Evolutionary conservation across 768 basidiomycete species (phyloP), one percentile per base, ranked within the genome.

Genomic region (Boletus vinaceobasis): DNA sequence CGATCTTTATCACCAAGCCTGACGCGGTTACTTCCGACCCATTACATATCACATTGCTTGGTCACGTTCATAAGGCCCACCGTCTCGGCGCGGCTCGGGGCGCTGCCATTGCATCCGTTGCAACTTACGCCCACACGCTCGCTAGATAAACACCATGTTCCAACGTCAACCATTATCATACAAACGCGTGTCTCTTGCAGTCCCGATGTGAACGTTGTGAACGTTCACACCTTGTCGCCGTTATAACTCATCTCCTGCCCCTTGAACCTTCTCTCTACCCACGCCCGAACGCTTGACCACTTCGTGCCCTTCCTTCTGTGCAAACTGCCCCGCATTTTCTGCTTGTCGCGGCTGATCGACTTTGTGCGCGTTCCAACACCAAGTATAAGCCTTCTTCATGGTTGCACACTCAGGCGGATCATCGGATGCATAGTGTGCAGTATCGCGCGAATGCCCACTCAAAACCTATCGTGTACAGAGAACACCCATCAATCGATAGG

Each of bases 371-470:
- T 60, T 48, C 68, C 67, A 59, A 50, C 46, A 33, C 55, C 56
- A 63, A 1, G 43, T 43, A 4, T 31, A 45, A 6, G 40, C 50
- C 43, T 35, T 60, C 38, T 52, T 73, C 65, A 14, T 62, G 51
- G 32, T 49, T 60, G 39, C 55, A 33, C 43, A 54, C 15, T 61
- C 59, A 37, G 59, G 67, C 4, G 58, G 65, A 6, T 71, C 67
- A n/a, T 57, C 65, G 23, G 72, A 51, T n/a, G 50, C 63, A 21
- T 55, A 42, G 13, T 53, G 56, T 61, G 66, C 58, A 32, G 66
- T 71, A 31, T 59, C 55, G 21, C 60, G 58, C 7, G 64, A 49
- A 19, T 61, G 50, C 11, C 81, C 81, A 31, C 70, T 77, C 57
- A 89, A 59, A 31, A 74, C 66, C 55, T 76, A 37, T 48, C 33